A percentile compares a stretch with the other conserved stretches of the same genome.
Conservation (phyloP, 2,329 filamentous ascomycete genomes). For the Cladosporium sp. region DNA sequence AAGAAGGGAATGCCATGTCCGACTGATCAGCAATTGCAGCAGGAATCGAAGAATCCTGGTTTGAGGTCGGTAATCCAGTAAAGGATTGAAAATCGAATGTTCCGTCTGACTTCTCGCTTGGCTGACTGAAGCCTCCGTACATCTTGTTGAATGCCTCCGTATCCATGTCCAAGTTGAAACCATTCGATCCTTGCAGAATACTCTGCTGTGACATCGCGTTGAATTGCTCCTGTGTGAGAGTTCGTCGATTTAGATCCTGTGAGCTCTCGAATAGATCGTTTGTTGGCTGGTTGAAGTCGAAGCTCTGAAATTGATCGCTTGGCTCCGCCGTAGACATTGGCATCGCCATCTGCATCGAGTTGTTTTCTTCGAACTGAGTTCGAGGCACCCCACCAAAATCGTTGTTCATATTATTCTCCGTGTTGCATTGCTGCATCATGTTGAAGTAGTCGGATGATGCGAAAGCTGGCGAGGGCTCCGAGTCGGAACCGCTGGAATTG, state of each 20-base stretch:
- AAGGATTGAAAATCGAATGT: constrained; percentile 18
- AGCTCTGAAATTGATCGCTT: constrained; percentile 4
- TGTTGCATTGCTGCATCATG: constrained; percentile 27
- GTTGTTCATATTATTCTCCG: constrained; percentile 5
- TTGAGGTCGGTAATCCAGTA: constrained; percentile 22
- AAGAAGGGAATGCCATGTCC: constrained; percentile 20
- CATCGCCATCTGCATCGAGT: not conserved
- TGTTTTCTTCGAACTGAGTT: not conserved
- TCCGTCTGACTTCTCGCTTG: constrained; percentile 21
- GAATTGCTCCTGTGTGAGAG: constrained; percentile 34
- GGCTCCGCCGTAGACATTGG: constrained; percentile 1
- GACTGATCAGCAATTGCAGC: constrained; percentile 25
- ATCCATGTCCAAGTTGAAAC: constrained; percentile 1
- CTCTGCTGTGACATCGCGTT: constrained; percentile 30
- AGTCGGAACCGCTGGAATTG: constrained; percentile 24
- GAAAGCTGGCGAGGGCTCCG: constrained; percentile 29
- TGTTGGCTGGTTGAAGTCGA: not conserved
- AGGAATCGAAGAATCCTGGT: constrained; percentile 26
- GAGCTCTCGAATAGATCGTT: constrained; percentile 28
- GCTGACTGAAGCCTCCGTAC: constrained; percentile 22
- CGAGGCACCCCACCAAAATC: constrained; percentile 3
- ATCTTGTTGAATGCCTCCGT: constrained; percentile 11
- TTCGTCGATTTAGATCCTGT: constrained; percentile 32
- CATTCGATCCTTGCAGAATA: constrained; percentile 13
- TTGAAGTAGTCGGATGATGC: constrained; percentile 26